Percentiles rank a stretch among this genome's conserved stretches.
Evolutionary conservation across 495 filamentous ascomycete genomes (phyloP).

Genomic region (Penicillium waksmanii): DNA sequence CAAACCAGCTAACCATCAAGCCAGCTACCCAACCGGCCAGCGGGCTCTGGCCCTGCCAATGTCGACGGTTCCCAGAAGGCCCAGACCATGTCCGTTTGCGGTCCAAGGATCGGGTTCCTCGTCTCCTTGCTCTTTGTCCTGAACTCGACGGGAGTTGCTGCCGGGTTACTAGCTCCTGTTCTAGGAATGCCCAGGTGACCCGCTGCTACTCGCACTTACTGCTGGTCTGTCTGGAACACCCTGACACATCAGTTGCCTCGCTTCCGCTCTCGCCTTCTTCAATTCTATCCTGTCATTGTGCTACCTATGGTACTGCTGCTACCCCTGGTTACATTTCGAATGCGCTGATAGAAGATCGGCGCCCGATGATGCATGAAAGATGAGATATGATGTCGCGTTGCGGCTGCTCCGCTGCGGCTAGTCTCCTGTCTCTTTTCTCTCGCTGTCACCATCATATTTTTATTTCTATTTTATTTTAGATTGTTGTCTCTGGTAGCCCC

Average conservation of each 20-base stretch:
- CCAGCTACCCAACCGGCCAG: neutral
- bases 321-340: neutral
- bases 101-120: neutral
- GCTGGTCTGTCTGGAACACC: no score
- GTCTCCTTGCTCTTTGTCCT: neutral
- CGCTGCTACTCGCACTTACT: no score
- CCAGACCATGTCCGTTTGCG: slow-evolving; percentile 22
- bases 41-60: neutral
- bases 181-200: no score
- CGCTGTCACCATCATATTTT: neutral
- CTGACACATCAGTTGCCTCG: neutral
- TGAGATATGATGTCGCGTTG: slow-evolving; percentile 2
- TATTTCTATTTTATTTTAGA: slow-evolving; percentile 2
- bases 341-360: neutral
- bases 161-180: neutral
- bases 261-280: neutral
- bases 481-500: neutral
- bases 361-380: neutral
- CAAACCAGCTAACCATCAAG: neutral
- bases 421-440: slow-evolving; percentile 5
- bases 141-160: neutral
- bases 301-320: neutral
- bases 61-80: slow-evolving; percentile 21
- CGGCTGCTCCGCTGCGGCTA: neutral
- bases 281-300: neutral